These are phyloP conservation scores for Diutina neorugosa DNA, from an alignment of 1,139 yeast genomes.

Conservation along the genomic window DNA sequence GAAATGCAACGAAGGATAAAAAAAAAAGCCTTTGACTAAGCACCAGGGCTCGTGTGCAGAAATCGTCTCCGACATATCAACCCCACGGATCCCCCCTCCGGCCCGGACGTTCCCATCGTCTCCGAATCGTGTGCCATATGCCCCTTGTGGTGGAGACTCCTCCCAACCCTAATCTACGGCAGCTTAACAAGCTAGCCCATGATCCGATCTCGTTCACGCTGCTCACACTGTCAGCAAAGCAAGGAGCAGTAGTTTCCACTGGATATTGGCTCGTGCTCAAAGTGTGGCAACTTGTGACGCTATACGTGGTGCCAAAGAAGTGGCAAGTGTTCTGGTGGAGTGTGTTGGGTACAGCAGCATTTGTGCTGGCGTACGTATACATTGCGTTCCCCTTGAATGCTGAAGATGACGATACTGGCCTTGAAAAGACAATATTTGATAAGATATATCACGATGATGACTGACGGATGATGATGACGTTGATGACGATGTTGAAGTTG, in stretches of 20 bases:
- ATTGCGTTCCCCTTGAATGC: background rate
- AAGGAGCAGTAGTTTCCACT: background rate
- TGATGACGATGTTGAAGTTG: background rate
- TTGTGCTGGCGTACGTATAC: background rate
- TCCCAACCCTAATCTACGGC: conserved; percentile 2
- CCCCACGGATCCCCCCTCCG: background rate
- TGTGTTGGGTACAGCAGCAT: background rate
- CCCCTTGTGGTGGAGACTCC: background rate
- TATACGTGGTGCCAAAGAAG: background rate
- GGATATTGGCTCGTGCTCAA: background rate
- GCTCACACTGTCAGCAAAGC: background rate
- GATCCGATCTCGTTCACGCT: background rate
- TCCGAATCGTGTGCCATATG: background rate
- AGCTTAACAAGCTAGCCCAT: background rate
- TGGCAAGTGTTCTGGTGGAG: conserved; percentile 1
- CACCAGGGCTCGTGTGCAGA: background rate
- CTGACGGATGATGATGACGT: background rate
- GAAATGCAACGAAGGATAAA: too few species aligned
- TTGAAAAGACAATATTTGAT: background rate
- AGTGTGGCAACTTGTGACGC: background rate
- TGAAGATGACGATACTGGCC: background rate
- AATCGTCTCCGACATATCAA: background rate
- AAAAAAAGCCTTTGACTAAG: background rate
- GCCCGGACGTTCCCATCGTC: background rate
- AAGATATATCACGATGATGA: background rate